A percentile compares a stretch with the other conserved stretches of the same genome.
Evolutionary conservation across 108 stramenopile genomes (phyloP).

Genomic region (Seminavis robusta): DNA sequence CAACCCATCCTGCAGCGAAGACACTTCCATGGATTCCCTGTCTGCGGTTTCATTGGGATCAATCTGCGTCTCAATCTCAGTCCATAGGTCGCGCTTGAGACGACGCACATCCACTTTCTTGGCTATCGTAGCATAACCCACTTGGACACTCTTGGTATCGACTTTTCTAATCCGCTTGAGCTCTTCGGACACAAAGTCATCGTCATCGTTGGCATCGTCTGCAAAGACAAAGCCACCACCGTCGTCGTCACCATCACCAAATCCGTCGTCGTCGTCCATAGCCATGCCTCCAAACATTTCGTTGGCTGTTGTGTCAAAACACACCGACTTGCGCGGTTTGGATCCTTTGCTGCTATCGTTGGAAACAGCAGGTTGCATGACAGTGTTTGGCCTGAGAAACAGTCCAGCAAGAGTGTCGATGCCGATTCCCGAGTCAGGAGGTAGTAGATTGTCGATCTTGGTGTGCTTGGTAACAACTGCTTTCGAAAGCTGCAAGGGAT

Average conservation of each 20-base stretch:
- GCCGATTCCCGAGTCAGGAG: constrained; percentile 64
- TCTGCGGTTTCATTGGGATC: constrained; percentile 8
- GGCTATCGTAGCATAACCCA: constrained; percentile 82
- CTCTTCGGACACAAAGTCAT: constrained; percentile 51
- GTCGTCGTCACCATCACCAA: constrained; percentile 44
- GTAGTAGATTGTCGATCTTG: constrained; percentile 66
- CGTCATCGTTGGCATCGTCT: constrained; percentile 21
- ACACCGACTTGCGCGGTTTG: constrained; percentile 45
- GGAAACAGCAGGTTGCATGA: constrained; percentile 13
- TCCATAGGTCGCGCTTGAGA: constrained; percentile 84
- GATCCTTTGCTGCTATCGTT: background rate
- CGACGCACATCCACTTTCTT: constrained; percentile 91
- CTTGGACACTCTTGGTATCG: constrained; percentile 76
- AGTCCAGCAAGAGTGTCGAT: constrained; percentile 56
- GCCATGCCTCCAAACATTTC: constrained; percentile 35
- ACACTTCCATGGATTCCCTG: constrained; percentile 10
- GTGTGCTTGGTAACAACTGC: constrained; percentile 39
- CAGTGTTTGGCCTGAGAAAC: constrained; percentile 72
- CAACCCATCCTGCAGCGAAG: constrained; percentile 13
- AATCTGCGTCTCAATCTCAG: constrained; percentile 56
- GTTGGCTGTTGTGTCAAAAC: constrained; percentile 40
- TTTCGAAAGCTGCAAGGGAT: constrained; percentile 58
- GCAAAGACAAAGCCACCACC: constrained; percentile 21
- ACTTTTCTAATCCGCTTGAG: constrained; percentile 72
- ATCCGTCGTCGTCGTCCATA: constrained; percentile 42